Base-by-base conservation (phyloP, 805 yeast species). In the Metschnikowia continentalis region DNA sequence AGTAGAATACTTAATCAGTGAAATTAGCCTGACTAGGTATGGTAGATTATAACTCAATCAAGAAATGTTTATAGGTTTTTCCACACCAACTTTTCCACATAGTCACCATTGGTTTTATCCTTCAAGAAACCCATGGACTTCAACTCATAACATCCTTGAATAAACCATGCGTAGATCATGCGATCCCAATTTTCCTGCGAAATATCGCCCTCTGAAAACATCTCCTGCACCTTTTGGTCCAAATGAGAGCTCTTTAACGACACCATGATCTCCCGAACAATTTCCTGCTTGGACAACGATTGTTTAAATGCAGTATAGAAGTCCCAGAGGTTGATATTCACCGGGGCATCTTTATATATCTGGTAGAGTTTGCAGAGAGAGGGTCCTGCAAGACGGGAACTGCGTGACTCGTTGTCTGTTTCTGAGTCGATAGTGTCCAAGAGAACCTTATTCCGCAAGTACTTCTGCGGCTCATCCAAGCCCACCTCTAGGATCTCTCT, bases 261-360 rank as follows among this genome's bases (percentile, higher is more conserved):
- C 8, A 10, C 33, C 33, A 43, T 45, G 11, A 57, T 45, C 15
- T 61, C 65, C 8, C 53, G 42, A 5, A 62, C 38, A 5, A 72
- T 51, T 26, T 62, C 63, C 6, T 51, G 53, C 51, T 62, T 63
- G 39, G 60, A 61, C 32, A 83, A 56, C 0, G 81, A 69, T 51
- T 75, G 79, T 60, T 74, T 79, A 67, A 86, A 86, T 0, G 88
- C 84, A 22, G 70, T 64, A 60, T 75, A 87, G 57, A 82, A 83
- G 57, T 87, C 95, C 66, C 74, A 83, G 48, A 85, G 75, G 61
- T 87, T 87, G 54, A 87, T 76, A 32, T 76, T 69, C 2, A 83
- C 74, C 22, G 88, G 86, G 0, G 96, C 91, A 58, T 90, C 97
- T 52, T 94, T 79, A 63, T 84, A 86, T 14, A 88, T 72, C 44